phyloP scores from a whole-genome alignment of 306 rosid species.

The Medicago truncatula region MtrunA17r5.0-ANR NC_053044.1:46031501-46032000 shows the following conservation, averaged over 20 bases:
- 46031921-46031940: background rate
- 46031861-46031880: background rate
- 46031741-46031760: slow-evolving; percentile 6
- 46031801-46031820: background rate
- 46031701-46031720: background rate
- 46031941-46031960: background rate
- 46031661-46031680: background rate
- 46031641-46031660: background rate
- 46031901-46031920: background rate
- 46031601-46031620: background rate
- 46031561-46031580: background rate
- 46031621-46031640: slow-evolving; percentile 16
- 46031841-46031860: background rate
- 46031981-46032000: background rate
- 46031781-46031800: background rate
- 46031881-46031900: background rate
- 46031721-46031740: background rate
- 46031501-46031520: no score
- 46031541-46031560: slow-evolving; percentile 12
- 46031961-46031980: background rate
- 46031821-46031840: background rate
- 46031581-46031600: slow-evolving; percentile 12
- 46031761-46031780: background rate
- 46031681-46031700: background rate
- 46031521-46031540: no score